These are phyloP conservation scores for Sabuloglossum arenarium DNA, from an alignment of 495 filamentous ascomycete species.

Conservation along the genomic window DNA sequence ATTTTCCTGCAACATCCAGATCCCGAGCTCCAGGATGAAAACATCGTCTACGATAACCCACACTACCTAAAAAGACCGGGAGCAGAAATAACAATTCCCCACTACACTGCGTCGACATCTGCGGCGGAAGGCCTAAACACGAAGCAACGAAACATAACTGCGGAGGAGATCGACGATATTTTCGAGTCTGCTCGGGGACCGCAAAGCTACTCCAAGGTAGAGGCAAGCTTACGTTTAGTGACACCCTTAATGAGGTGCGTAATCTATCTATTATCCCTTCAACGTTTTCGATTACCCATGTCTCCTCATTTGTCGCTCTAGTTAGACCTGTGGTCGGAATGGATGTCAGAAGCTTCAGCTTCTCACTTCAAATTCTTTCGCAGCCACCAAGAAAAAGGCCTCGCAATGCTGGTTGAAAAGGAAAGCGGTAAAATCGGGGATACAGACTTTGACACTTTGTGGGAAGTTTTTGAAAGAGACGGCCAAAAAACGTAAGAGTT, in stretches of 20 bases:
- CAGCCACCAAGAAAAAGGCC: constrained; percentile 10
- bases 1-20: neutral
- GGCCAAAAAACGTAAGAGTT: neutral
- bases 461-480: neutral
- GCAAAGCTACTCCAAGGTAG: neutral
- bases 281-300: too few species aligned
- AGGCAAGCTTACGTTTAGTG: neutral
- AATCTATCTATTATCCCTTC: neutral
- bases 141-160: neutral
- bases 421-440: constrained; percentile 8
- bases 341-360: too few species aligned
- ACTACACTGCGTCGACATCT: neutral
- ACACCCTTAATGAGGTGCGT: neutral
- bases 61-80: neutral
- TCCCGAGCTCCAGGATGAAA: neutral
- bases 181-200: neutral
- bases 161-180: neutral
- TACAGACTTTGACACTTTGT: constrained; percentile 7
- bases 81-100: neutral
- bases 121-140: neutral
- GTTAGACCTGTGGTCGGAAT: too few species aligned
- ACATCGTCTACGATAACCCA: neutral
- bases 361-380: too few species aligned
- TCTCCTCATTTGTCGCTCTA: too few species aligned
- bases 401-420: constrained; percentile 15